Evolutionary conservation across 2,329 filamentous ascomycete species (phyloP).

Genomic region (Alternaria infectoria): DNA sequence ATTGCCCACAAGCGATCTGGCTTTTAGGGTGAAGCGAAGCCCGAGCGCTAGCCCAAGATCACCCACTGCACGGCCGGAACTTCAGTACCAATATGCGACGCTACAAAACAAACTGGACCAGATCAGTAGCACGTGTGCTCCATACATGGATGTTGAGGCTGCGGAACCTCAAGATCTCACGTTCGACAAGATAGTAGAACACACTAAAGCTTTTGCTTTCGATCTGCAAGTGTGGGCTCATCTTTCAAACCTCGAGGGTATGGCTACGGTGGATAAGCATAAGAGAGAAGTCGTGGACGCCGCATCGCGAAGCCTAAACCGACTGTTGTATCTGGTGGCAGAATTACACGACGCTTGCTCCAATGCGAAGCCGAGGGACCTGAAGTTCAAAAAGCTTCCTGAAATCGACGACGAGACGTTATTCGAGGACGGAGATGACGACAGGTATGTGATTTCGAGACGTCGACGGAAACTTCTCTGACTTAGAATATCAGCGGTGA

Average conservation of each 20-base stretch:
- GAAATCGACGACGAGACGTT: slow-evolving; percentile 16
- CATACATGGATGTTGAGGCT: slow-evolving; percentile 27
- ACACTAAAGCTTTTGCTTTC: slow-evolving; percentile 27
- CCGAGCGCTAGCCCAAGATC: slow-evolving; percentile 26
- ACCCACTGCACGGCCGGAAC: slow-evolving; percentile 19
- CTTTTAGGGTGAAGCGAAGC: slow-evolving; percentile 12
- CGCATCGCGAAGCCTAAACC: slow-evolving; percentile 22
- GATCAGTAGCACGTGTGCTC: slow-evolving; percentile 20
- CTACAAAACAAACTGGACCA: slow-evolving; percentile 26
- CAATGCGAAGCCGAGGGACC: slow-evolving; percentile 27
- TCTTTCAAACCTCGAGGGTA: slow-evolving; percentile 22
- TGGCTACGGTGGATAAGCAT: slow-evolving; percentile 20
- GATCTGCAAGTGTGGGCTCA: slow-evolving; percentile 34
- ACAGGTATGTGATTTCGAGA: slow-evolving; percentile 4
- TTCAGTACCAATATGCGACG: slow-evolving; percentile 25
- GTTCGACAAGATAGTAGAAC: slow-evolving; percentile 31
- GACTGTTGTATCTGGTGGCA: slow-evolving; percentile 13
- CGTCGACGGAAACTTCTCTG: background rate
- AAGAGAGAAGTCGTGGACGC: slow-evolving; percentile 22
- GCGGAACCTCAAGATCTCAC: slow-evolving; percentile 31
- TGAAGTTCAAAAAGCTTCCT: slow-evolving; percentile 21
- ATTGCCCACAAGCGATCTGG: background rate
- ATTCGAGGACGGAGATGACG: slow-evolving; percentile 13
- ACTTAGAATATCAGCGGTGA: slow-evolving; percentile 6
- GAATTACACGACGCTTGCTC: slow-evolving; percentile 21